phyloP scores from a whole-genome alignment of 1,139 yeast species.

The Debaryomyces subglobosus region DNA sequence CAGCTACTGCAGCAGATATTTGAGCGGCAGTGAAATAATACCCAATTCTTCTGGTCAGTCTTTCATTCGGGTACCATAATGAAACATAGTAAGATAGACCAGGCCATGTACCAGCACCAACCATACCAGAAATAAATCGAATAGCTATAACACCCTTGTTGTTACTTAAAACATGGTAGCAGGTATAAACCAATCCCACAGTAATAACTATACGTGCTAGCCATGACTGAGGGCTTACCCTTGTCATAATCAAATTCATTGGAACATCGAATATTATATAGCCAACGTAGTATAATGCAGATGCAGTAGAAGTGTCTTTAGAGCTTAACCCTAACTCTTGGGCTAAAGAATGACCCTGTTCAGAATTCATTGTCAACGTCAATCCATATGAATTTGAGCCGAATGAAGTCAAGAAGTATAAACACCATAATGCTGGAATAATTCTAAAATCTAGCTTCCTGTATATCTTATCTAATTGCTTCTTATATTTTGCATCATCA shows the following conservation, averaged over 20 bases:
- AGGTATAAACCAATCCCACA: slow-evolving; percentile 76
- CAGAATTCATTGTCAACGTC: slow-evolving; percentile 77
- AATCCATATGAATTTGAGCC: slow-evolving; percentile 79
- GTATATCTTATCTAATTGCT: slow-evolving; percentile 60
- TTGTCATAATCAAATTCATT: slow-evolving; percentile 85
- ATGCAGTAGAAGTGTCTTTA: slow-evolving; percentile 71
- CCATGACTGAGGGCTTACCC: slow-evolving; percentile 84
- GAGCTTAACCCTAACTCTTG: slow-evolving; percentile 55
- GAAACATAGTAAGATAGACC: slow-evolving; percentile 86
- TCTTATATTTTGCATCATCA: slow-evolving; percentile 10
- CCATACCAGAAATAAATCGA: slow-evolving; percentile 75
- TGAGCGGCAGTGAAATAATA: slow-evolving; percentile 93
- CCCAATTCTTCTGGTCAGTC: slow-evolving; percentile 80
- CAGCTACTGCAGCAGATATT: slow-evolving; percentile 82
- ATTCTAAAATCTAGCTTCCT: slow-evolving; percentile 69
- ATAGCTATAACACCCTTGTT: slow-evolving; percentile 68
- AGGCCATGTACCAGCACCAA: slow-evolving; percentile 94
- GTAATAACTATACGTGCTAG: slow-evolving; percentile 74
- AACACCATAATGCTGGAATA: slow-evolving; percentile 81
- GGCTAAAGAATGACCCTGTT: slow-evolving; percentile 61
- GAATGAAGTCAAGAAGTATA: slow-evolving; percentile 79
- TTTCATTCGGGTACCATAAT: slow-evolving; percentile 82
- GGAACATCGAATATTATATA: slow-evolving; percentile 85
- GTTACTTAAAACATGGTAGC: slow-evolving; percentile 61
- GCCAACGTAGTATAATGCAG: slow-evolving; percentile 82